These are phyloP conservation scores for Cryphonectria naterciae DNA, from an alignment of 2,329 filamentous ascomycete species.

Conservation along the genomic window DNA sequence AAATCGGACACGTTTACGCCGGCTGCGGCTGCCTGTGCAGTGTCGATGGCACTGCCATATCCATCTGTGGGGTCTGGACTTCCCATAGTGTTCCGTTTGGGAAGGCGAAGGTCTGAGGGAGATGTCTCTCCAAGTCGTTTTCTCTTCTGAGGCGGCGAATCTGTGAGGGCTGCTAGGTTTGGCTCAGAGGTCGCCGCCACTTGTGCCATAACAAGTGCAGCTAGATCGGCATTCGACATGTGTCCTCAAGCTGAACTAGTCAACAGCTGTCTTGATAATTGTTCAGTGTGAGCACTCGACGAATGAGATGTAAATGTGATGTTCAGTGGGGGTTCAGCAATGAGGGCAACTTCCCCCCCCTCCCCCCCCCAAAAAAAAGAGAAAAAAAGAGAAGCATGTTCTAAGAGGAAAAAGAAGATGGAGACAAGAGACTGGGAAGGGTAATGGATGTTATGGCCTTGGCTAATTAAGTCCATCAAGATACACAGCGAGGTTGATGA, in stretches of 20 bases:
- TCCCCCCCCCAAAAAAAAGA: no score
- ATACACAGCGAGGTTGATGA: not conserved
- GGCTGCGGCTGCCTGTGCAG: constrained; percentile 53
- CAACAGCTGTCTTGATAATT: constrained; percentile 41
- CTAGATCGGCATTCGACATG: constrained; percentile 43
- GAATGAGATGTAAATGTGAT: not conserved
- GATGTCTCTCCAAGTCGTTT: constrained; percentile 28
- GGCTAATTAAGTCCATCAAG: not conserved
- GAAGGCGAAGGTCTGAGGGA: constrained; percentile 25
- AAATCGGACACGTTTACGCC: constrained; percentile 58
- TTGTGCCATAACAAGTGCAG: constrained; percentile 30
- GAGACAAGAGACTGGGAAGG: not conserved
- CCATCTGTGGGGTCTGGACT: constrained; percentile 27
- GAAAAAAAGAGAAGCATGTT: not conserved
- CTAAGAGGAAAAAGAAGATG: not conserved
- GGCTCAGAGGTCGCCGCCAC: constrained; percentile 26
- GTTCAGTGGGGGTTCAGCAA: not conserved
- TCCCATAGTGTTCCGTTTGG: constrained; percentile 26
- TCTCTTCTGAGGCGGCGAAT: constrained; percentile 28
- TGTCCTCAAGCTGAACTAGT: constrained; percentile 37
- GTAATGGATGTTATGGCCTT: not conserved
- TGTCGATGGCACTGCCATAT: constrained; percentile 25
- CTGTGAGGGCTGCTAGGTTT: constrained; percentile 27
- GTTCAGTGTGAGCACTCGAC: not conserved
- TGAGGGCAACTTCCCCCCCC: not conserved